These are phyloP conservation scores for Botrytis deweyae DNA, from an alignment of 2,329 filamentous ascomycete species.

Conservation along the genomic window DNA sequence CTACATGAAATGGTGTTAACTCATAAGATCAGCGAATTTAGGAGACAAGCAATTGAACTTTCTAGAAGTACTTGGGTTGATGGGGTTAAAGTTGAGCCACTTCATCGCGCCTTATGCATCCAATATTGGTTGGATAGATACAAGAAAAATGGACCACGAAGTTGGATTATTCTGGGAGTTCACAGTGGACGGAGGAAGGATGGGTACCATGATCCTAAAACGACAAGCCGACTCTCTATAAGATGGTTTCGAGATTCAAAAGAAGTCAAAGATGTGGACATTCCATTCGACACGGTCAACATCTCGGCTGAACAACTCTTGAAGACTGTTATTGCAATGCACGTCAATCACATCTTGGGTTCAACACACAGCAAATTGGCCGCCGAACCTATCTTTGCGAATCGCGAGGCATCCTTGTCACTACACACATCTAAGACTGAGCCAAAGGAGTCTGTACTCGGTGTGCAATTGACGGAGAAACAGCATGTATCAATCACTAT, in stretches of 20 bases:
- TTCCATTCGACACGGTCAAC: slow-evolving; percentile 63
- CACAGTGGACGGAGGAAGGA: slow-evolving; percentile 58
- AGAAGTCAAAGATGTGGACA: slow-evolving; percentile 66
- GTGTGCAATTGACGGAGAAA: slow-evolving; percentile 66
- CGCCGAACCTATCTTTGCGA: slow-evolving; percentile 59
- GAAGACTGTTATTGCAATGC: slow-evolving; percentile 70
- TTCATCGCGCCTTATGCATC: slow-evolving; percentile 79
- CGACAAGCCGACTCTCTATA: slow-evolving; percentile 56
- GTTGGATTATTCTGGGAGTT: slow-evolving; percentile 87
- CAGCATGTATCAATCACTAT: slow-evolving; percentile 63
- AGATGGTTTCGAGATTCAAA: slow-evolving; percentile 86
- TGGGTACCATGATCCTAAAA: slow-evolving; percentile 44
- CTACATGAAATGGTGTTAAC: slow-evolving; percentile 86
- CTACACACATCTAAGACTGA: slow-evolving; percentile 59
- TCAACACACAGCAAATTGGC: slow-evolving; percentile 62
- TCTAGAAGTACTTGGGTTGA: slow-evolving; percentile 73
- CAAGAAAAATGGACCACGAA: slow-evolving; percentile 62
- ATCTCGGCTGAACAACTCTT: slow-evolving; percentile 76
- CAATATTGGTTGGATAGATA: slow-evolving; percentile 83
- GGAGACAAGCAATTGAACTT: slow-evolving; percentile 72
- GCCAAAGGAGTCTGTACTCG: slow-evolving; percentile 65
- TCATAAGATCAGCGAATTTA: slow-evolving; percentile 82
- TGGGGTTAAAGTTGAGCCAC: slow-evolving; percentile 71
- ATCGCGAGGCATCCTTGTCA: slow-evolving; percentile 56
- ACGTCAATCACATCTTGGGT: slow-evolving; percentile 70